These are phyloP conservation scores for Salix purpurea DNA, from an alignment of 345 rosid genomes.

Conservation along the genomic window DNA sequence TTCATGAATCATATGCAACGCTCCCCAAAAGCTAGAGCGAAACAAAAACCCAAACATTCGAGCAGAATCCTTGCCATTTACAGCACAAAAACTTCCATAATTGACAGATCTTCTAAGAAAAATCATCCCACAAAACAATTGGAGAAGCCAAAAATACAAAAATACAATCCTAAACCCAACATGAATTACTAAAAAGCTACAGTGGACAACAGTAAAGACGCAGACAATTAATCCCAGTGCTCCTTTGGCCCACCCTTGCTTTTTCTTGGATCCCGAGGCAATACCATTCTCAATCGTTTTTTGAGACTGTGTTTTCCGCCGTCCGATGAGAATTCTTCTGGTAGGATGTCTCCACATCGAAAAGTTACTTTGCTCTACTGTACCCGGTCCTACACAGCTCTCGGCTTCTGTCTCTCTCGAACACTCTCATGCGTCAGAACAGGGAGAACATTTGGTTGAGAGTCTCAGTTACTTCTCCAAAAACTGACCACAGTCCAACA, in stretches of 20 bases:
- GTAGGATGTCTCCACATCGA: slow-evolving; percentile 1
- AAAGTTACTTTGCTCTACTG: slow-evolving; percentile 2
- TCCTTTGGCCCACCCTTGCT: slow-evolving; percentile 28
- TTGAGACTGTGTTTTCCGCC: slow-evolving; percentile 36
- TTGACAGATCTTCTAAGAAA: not conserved
- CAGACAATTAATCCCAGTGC: slow-evolving; percentile 47
- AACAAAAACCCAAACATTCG: not conserved
- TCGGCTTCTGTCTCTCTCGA: slow-evolving; percentile 37
- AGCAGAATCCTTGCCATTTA: not conserved
- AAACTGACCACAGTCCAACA: slow-evolving; percentile 91
- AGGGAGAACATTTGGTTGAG: slow-evolving; percentile 30
- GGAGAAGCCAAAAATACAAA: not conserved
- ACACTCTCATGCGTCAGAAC: slow-evolving; percentile 29
- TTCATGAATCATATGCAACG: not conserved
- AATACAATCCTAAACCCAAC: slow-evolving; percentile 30
- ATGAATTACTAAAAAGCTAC: slow-evolving; percentile 42
- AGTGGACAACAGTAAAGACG: slow-evolving; percentile 32
- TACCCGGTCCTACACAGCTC: slow-evolving; percentile 42
- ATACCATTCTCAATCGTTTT: slow-evolving; percentile 21
- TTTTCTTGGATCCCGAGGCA: slow-evolving; percentile 16
- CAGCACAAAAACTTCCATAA: not conserved
- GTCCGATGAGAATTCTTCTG: slow-evolving; percentile 40
- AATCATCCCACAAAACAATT: not conserved
- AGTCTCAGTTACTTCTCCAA: slow-evolving; percentile 70
- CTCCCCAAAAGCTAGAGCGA: not conserved